Percentiles rank a stretch among this genome's conserved stretches.
phyloP scores from a whole-genome alignment of 768 basidiomycete genomes.

The Tricholoma furcatifolium region DNA sequence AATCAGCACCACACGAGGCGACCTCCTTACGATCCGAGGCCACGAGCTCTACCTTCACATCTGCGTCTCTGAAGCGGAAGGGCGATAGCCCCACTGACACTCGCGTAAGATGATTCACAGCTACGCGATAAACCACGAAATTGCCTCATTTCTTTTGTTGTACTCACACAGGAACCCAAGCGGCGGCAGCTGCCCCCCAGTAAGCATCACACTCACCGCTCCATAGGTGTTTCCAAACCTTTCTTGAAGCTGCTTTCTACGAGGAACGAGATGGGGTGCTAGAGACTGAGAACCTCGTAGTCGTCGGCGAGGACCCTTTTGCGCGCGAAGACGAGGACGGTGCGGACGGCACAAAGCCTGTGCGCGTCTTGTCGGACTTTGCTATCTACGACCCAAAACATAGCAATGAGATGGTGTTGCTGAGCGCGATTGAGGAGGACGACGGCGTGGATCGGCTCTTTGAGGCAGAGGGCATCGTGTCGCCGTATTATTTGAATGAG shows the following conservation, averaged over 20 bases:
- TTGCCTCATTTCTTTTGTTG: not conserved
- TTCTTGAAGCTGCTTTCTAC: conserved; percentile 38
- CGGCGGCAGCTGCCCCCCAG: conserved; percentile 19
- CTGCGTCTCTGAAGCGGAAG: conserved; percentile 19
- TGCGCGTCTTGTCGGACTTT: conserved; percentile 59
- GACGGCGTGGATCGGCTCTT: conserved; percentile 39
- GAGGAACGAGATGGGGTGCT: conserved; percentile 26
- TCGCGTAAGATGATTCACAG: conserved; percentile 17
- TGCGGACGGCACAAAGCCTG: conserved; percentile 42
- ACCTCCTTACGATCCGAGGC: conserved; percentile 3
- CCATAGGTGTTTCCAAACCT: not conserved
- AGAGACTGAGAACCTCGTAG: conserved; percentile 34
- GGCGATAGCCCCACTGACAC: conserved; percentile 11
- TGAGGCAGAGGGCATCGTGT: conserved; percentile 56
- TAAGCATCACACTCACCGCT: not conserved
- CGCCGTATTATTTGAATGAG: conserved; percentile 45
- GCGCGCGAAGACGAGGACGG: conserved; percentile 27
- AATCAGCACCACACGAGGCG: conserved; percentile 16
- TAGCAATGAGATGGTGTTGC: conserved; percentile 43
- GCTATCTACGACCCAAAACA: conserved; percentile 56
- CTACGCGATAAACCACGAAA: not conserved
- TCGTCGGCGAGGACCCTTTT: conserved; percentile 42
- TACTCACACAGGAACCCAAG: conserved; percentile 24
- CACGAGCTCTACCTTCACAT: conserved; percentile 1
- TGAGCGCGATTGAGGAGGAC: conserved; percentile 44